phyloP scores from a whole-genome alignment of 2,329 filamentous ascomycete species.

The Dothideomycetes sp. region DNA sequence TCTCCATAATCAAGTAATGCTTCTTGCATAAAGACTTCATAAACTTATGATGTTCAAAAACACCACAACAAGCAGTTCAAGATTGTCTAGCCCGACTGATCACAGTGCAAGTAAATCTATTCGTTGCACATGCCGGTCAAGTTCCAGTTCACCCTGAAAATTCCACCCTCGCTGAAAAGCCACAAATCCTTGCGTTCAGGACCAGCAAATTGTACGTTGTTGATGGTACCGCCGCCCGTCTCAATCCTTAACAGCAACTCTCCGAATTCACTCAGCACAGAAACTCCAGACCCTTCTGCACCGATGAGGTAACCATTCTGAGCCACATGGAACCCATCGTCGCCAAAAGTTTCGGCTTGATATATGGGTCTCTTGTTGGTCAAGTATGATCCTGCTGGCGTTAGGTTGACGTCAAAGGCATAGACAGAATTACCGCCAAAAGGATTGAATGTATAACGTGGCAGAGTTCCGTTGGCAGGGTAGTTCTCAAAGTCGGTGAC shows the following conservation, averaged over 20 bases:
- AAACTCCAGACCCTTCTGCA: constrained; percentile 17
- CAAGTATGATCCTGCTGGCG: constrained; percentile 16
- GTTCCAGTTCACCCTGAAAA: constrained; percentile 13
- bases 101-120: background rate
- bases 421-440: constrained; percentile 17
- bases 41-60: no score
- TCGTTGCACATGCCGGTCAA: constrained; percentile 1
- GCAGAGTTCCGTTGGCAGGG: constrained; percentile 4
- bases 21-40: no score
- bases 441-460: constrained; percentile 13
- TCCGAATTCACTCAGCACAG: constrained; percentile 17
- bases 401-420: constrained; percentile 17
- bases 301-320: constrained; percentile 17
- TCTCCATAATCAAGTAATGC: no score
- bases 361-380: constrained; percentile 18
- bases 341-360: constrained; percentile 15
- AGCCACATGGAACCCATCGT: constrained; percentile 18
- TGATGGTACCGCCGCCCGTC: constrained; percentile 15
- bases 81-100: no score
- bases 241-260: constrained; percentile 18
- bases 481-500: constrained; percentile 13
- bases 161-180: constrained; percentile 17
- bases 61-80: no score
- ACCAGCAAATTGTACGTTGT: constrained; percentile 19
- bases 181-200: constrained; percentile 15